Percentiles rank a stretch among this genome's conserved stretches.
phyloP scores from a whole-genome alignment of 1,139 yeast genomes.

The Protomyces lactucae-debilis region DNA sequence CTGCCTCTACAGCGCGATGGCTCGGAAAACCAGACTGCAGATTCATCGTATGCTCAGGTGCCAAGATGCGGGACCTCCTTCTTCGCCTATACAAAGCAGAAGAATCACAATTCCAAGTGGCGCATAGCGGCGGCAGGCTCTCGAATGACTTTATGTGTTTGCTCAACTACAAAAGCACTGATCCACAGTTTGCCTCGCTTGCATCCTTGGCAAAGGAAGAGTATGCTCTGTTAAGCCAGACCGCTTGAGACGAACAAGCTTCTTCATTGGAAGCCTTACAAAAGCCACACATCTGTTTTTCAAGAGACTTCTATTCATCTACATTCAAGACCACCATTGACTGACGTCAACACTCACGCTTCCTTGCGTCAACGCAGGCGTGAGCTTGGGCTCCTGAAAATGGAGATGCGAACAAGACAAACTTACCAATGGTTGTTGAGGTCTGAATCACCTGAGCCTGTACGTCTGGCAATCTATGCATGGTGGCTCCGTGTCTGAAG shows the following conservation, averaged over 20 bases:
- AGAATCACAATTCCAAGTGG: conserved; percentile 66
- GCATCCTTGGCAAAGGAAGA: neutral
- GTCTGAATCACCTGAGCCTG: no score
- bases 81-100: conserved; percentile 51
- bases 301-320: no score
- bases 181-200: neutral
- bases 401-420: no score
- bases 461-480: no score
- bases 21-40: conserved; percentile 45
- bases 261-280: no score
- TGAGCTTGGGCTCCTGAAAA: no score
- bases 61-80: conserved; percentile 68
- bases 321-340: no score
- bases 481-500: no score
- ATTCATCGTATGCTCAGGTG: conserved; percentile 77
- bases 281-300: no score
- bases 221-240: neutral
- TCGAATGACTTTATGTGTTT: conserved; percentile 77
- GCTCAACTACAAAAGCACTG: conserved; percentile 1
- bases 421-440: no score
- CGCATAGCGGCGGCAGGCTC: conserved; percentile 69
- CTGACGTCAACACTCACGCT: no score
- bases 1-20: conserved; percentile 42
- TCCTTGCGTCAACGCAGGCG: no score
- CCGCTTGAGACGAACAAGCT: neutral